Conservation (phyloP, 129 eudicot genomes). For the Ambrosia artemisiifolia region DNA sequence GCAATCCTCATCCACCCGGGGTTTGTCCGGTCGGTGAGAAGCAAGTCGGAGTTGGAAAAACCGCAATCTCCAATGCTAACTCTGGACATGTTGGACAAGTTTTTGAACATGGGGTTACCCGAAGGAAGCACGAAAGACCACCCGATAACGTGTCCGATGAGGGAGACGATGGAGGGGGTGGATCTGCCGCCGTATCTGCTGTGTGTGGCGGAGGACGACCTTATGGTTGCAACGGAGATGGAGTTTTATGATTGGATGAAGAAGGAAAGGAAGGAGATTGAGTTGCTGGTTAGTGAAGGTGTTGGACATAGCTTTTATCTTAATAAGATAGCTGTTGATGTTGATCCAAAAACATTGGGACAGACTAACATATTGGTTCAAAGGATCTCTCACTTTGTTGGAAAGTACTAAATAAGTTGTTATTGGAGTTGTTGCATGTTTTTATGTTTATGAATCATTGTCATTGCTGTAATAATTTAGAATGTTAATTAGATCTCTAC, state of each 20-base stretch:
- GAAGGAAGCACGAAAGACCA: constrained; percentile 67
- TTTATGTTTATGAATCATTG: no score
- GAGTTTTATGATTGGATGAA: constrained; percentile 70
- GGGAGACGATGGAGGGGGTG: constrained; percentile 30
- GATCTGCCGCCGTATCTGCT: constrained; percentile 54
- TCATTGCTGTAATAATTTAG: no score
- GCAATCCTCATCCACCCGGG: constrained; percentile 77
- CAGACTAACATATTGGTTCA: constrained; percentile 41
- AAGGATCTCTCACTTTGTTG: constrained; percentile 41
- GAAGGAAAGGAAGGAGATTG: constrained; percentile 49
- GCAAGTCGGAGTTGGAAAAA: constrained; percentile 70
- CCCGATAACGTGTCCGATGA: constrained; percentile 84
- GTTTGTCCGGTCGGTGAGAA: constrained; percentile 48
- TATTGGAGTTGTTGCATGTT: neutral
- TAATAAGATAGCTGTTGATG: constrained; percentile 64
- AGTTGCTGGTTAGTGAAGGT: constrained; percentile 47
- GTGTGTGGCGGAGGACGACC: constrained; percentile 72
- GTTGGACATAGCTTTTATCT: constrained; percentile 77
- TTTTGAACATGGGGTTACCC: constrained; percentile 59
- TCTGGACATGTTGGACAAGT: constrained; percentile 75
- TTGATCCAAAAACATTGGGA: constrained; percentile 38
- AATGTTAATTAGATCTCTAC: no score
- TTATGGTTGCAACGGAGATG: constrained; percentile 56
- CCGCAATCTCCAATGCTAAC: constrained; percentile 67
- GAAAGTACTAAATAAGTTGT: constrained; percentile 31